A percentile compares a stretch with the other conserved stretches of the same genome.
phyloP scores from a whole-genome alignment of 148 eudicot genomes.

The Salicornia ramosissima region DNA sequence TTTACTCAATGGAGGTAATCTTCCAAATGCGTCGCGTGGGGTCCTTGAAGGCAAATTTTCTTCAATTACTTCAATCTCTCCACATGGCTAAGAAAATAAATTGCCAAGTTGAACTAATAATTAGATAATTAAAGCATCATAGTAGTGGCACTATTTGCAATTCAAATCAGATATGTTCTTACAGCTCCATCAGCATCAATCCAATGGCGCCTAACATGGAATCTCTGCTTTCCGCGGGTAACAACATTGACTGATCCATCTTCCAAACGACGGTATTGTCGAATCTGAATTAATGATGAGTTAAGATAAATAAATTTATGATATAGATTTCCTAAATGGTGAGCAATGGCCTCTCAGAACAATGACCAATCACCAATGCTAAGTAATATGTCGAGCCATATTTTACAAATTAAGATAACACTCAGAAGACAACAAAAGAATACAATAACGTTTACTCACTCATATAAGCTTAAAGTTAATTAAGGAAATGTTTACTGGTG shows the following conservation, averaged over 20 bases:
- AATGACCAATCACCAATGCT: not conserved
- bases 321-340: not conserved
- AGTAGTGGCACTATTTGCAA: conserved; percentile 2
- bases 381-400: not conserved
- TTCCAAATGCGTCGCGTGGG: conserved; percentile 82
- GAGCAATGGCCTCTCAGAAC: conserved; percentile 2
- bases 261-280: conserved; percentile 68
- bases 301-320: not conserved
- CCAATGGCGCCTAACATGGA: conserved; percentile 76
- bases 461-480: not conserved
- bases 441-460: not conserved
- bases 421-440: not conserved
- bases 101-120: conserved; percentile 18
- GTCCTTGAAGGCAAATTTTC: conserved; percentile 84
- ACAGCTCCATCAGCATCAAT: conserved; percentile 76
- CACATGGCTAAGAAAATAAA: conserved; percentile 51
- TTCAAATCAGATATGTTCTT: conserved; percentile 32
- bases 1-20: conserved; percentile 51
- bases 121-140: conserved; percentile 6
- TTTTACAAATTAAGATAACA: not conserved
- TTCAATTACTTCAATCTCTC: conserved; percentile 76
- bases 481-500: not conserved
- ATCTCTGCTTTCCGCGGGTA: conserved; percentile 89
- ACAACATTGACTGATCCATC: conserved; percentile 95
- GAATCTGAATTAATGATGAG: conserved; percentile 49